Percentiles rank a stretch among this genome's conserved stretches.
Conservation (phyloP, 352 stramenopile genomes). For the Phytophthora foliorum region DNA sequence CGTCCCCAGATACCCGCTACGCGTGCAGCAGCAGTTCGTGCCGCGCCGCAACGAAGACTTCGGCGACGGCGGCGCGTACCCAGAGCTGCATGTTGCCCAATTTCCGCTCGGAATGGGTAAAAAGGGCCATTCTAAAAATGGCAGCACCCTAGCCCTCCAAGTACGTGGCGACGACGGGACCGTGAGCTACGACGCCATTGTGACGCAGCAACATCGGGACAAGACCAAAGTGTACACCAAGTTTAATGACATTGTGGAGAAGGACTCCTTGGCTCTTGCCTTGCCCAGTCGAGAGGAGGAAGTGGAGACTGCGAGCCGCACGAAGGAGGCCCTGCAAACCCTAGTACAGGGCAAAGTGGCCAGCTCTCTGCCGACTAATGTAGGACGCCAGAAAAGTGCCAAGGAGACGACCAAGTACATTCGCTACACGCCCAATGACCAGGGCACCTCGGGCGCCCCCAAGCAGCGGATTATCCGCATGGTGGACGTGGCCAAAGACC, state of each 20-base stretch:
- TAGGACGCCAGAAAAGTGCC: constrained; percentile 92
- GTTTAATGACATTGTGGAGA: constrained; percentile 94
- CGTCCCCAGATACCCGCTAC: constrained; percentile 68
- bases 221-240: constrained; percentile 96
- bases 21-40: constrained; percentile 66
- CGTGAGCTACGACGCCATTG: constrained; percentile 96
- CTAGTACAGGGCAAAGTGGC: constrained; percentile 94
- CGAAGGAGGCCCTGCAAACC: constrained; percentile 88
- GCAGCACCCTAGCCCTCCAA: constrained; percentile 88
- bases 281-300: constrained; percentile 73
- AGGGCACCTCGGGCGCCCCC: constrained; percentile 60
- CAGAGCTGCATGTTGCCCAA: constrained; percentile 98
- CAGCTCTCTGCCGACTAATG: constrained; percentile 75
- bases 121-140: constrained; percentile 36
- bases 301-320: constrained; percentile 73
- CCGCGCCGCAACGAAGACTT: constrained; percentile 91
- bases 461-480: constrained; percentile 99
- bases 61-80: constrained; percentile 98
- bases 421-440: constrained; percentile 87
- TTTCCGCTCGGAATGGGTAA: constrained; percentile 97
- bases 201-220: constrained; percentile 96
- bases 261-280: constrained; percentile 64
- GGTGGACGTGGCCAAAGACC: constrained; percentile 98
- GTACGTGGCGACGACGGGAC: constrained; percentile 92
- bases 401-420: constrained; percentile 88